Conservation (phyloP, 2,329 filamentous ascomycete genomes). For the Colletotrichum cordylinicola region DNA sequence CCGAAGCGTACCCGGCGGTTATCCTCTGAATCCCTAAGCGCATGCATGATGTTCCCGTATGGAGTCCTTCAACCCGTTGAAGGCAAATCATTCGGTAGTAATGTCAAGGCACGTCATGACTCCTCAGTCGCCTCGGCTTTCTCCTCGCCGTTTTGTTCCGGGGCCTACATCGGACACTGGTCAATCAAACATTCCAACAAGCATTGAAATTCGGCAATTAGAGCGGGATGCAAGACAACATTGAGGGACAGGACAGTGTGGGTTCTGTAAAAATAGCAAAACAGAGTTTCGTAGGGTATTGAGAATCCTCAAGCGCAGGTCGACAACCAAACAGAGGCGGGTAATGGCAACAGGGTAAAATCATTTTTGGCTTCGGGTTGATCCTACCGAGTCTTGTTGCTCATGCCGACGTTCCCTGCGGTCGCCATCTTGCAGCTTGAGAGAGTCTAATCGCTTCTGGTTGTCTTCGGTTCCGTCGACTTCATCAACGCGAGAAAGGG, state of each 20-base stretch:
- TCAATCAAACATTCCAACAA: background rate
- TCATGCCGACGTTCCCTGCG: slow-evolving; percentile 64
- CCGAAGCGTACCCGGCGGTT: slow-evolving; percentile 1
- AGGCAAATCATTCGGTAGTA: background rate
- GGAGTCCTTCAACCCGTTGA: slow-evolving; percentile 10
- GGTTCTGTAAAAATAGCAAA: background rate
- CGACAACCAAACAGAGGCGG: background rate
- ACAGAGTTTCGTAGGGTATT: background rate
- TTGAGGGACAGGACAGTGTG: background rate
- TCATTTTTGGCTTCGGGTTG: slow-evolving; percentile 57
- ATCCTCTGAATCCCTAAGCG: background rate
- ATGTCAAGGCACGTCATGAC: slow-evolving; percentile 14
- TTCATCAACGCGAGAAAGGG: slow-evolving; percentile 69
- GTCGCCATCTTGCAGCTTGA: slow-evolving; percentile 87
- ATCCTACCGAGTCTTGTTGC: slow-evolving; percentile 65
- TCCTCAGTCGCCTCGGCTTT: slow-evolving; percentile 7
- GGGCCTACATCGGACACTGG: background rate
- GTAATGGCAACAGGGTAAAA: slow-evolving; percentile 14
- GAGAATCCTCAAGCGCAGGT: background rate
- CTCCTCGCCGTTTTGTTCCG: slow-evolving; percentile 17
- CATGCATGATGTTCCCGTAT: background rate
- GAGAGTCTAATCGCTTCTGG: slow-evolving; percentile 84
- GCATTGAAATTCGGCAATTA: background rate
- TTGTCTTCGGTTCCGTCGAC: slow-evolving; percentile 84
- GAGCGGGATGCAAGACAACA: background rate